These are phyloP conservation scores for Macrotyloma uniflorum DNA, from an alignment of 306 rosid genomes.

Conservation along the genomic window DNA sequence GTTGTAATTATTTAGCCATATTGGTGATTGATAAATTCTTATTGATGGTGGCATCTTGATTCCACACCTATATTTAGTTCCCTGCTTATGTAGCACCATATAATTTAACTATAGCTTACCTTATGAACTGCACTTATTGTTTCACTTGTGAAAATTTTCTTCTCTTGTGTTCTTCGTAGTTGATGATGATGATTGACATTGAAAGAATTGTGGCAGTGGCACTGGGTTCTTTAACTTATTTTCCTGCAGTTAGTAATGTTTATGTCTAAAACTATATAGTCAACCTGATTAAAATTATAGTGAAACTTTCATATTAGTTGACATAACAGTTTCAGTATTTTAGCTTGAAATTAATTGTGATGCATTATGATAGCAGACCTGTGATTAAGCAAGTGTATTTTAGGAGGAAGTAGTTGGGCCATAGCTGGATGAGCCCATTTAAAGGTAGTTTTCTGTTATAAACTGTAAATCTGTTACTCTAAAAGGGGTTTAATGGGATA, in stretches of 20 bases:
- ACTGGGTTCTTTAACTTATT: background rate
- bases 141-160: constrained; percentile 16
- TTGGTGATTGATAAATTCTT: background rate
- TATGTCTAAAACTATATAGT: background rate
- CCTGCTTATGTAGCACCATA: background rate
- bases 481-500: too few relatives aligned
- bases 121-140: constrained; percentile 22
- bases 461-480: too few relatives aligned
- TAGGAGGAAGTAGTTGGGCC: too few relatives aligned
- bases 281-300: constrained; percentile 24
- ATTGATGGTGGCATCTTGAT: background rate
- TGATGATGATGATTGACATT: constrained; percentile 26
- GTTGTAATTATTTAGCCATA: background rate
- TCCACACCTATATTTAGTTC: background rate
- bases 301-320: constrained; percentile 10
- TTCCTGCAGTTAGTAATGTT: background rate
- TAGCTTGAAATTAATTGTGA: background rate
- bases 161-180: constrained; percentile 23
- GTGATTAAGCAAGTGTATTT: too few relatives aligned
- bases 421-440: too few relatives aligned
- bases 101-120: background rate
- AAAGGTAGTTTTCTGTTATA: too few relatives aligned
- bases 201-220: constrained; percentile 4
- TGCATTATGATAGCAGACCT: background rate
- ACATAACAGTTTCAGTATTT: background rate